Percentiles rank a stretch among this genome's conserved stretches.
Evolutionary conservation across 495 filamentous ascomycete species (phyloP).

Genomic region (Aspergillus egyptiacus): DNA sequence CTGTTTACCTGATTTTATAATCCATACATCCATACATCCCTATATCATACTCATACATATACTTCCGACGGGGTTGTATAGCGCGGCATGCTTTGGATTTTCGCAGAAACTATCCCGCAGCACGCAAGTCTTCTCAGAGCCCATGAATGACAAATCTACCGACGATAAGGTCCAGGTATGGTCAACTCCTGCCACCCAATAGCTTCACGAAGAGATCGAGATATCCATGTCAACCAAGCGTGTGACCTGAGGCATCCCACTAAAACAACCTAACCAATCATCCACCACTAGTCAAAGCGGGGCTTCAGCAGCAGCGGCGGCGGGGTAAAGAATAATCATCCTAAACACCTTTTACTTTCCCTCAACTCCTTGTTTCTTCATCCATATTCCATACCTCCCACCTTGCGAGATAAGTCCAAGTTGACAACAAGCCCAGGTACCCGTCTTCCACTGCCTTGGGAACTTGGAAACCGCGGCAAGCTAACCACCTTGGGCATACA

Average conservation of each 20-base stretch:
- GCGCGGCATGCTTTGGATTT: too few species aligned
- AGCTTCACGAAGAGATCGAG: neutral
- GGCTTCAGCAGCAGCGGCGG: constrained; percentile 9
- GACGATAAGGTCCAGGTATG: neutral
- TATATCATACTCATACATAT: too few species aligned
- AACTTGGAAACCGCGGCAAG: neutral
- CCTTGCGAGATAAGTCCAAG: neutral
- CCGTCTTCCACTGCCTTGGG: neutral
- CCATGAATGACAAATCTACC: too few species aligned
- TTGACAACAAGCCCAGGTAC: neutral
- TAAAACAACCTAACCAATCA: constrained; percentile 3
- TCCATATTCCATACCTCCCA: neutral
- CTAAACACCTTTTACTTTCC: neutral
- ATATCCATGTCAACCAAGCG: neutral
- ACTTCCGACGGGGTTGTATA: too few species aligned
- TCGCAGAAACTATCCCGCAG: too few species aligned
- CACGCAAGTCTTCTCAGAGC: too few species aligned
- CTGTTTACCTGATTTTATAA: too few species aligned
- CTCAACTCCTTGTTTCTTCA: neutral
- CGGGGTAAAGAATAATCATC: neutral
- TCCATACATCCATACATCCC: too few species aligned
- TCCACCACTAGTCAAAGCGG: constrained; percentile 8
- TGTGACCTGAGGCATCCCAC: constrained; percentile 7
- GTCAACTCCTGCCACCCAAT: neutral
- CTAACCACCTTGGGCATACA: neutral